Base-by-base conservation (phyloP, 2,329 filamentous ascomycete species). In the Fusarium siculi region DNA sequence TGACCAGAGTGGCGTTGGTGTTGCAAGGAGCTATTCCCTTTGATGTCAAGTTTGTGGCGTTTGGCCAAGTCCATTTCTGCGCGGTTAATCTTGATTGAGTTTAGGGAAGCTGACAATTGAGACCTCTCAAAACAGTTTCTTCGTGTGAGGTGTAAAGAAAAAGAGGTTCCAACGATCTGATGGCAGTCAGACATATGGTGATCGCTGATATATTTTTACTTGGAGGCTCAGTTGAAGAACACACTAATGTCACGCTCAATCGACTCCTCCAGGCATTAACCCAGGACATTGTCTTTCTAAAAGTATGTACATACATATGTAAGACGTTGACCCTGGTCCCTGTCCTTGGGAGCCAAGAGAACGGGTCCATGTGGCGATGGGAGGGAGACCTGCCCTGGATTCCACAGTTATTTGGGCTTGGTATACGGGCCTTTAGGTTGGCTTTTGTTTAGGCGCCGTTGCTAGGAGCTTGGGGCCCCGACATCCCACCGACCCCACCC, bases 381-480 rank as follows among this genome's bases (percentile, higher is more conserved):
- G 57, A 30, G 39, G 50, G 57, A 30, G 50, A 68, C 70, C 52
- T 56, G 66, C 65, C 39, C 49, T 68, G 43, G 39, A 68, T 68
- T 69, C 58, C 66, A 65, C 40, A 69, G 58, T 37, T 49, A 42
- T 69, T 69, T 69, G 44, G 44, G 36, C 58, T 69, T 58, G 40
- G 58, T 69, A 49, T 56, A 69, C 65, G 65, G 58, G 58, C 46
- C 66, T 65, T 64, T 58, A 57, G 62, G 68, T 70, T 74, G 72
- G 72, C 72, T 69, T 74, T 61, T 74, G 66, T 70, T 74, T 74
- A 76, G 74, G 63, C 74, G 72, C 75, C 75, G 75, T 77, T 77
- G 75, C 75, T 75, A 73, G 75, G 71, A 77, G 75, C 70, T 76
- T 64, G 63, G 69, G 66, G 72, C 69, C 69, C 66, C 65, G 66